Evolutionary conservation across 2,329 filamentous ascomycete species (phyloP).

Genomic region (Corinectria fuckeliana): DNA sequence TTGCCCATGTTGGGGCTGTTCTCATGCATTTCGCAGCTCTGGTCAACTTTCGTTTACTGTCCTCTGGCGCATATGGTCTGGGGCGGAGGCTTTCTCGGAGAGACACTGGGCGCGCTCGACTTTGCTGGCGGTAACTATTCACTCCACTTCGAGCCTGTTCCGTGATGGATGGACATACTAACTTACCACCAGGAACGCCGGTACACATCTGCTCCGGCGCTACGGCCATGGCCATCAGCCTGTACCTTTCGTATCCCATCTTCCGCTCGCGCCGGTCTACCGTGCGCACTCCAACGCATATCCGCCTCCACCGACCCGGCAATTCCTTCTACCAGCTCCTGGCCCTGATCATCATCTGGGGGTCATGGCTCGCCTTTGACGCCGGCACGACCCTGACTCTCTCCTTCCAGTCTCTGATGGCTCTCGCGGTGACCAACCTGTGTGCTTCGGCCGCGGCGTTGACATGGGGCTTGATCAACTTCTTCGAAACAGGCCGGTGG

Average conservation of each 20-base stretch:
- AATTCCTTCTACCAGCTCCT: conserved; percentile 26
- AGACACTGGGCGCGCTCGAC: conserved; percentile 20
- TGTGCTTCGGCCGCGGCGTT: conserved; percentile 21
- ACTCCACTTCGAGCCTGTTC: no score
- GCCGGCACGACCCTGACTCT: conserved; percentile 25
- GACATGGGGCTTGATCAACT: conserved; percentile 23
- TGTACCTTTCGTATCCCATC: conserved; percentile 26
- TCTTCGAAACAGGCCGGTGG: conserved; percentile 41
- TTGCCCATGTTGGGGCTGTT: not conserved
- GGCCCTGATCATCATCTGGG: conserved; percentile 27
- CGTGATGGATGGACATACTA: no score
- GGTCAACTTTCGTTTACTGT: conserved; percentile 27
- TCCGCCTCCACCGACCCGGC: conserved; percentile 21
- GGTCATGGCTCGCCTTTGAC: conserved; percentile 26
- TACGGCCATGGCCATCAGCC: conserved; percentile 22
- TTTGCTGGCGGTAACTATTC: conserved; percentile 21
- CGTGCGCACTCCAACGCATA: conserved; percentile 19
- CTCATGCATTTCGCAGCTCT: not conserved
- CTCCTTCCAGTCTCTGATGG: conserved; percentile 27
- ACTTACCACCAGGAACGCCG: conserved; percentile 20
- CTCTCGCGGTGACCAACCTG: conserved; percentile 23
- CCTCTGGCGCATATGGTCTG: conserved; percentile 29
- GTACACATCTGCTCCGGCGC: conserved; percentile 26
- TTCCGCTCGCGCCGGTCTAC: conserved; percentile 19
- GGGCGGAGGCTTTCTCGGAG: conserved; percentile 25